Percentiles rank a stretch among this genome's conserved stretches.
Conservation (phyloP, 441 rosid species). For the Pelargonium citronellum region DNA sequence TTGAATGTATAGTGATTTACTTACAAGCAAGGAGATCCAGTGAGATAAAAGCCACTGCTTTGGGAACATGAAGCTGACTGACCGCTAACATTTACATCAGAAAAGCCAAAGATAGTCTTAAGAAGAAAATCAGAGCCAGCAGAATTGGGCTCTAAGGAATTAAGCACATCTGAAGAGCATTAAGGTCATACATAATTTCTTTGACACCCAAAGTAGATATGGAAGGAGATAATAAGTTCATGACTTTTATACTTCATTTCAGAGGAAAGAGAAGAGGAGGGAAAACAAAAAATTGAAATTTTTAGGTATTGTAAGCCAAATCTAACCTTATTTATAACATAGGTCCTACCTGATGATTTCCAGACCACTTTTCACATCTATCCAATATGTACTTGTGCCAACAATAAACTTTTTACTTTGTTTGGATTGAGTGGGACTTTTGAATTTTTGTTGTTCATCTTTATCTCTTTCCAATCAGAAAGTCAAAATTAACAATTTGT, state of each 20-base stretch:
- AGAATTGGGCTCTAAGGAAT: conserved; percentile 38
- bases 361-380: background rate
- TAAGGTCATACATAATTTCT: conserved; percentile 29
- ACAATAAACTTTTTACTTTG: background rate
- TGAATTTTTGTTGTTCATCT: background rate
- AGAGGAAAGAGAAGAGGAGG: background rate
- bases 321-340: background rate
- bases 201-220: conserved; percentile 3
- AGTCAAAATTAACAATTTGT: background rate
- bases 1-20: conserved; percentile 27
- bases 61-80: conserved; percentile 40
- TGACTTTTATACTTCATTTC: background rate
- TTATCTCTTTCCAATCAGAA: background rate
- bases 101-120: conserved; percentile 48
- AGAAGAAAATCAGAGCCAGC: conserved; percentile 46
- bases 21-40: conserved; percentile 73
- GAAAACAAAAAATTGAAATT: background rate
- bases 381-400: background rate
- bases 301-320: background rate
- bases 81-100: conserved; percentile 30
- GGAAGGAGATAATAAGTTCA: conserved; percentile 6
- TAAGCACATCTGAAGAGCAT: conserved; percentile 52
- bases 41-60: conserved; percentile 32
- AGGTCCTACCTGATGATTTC: background rate
- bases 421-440: background rate